These are phyloP conservation scores for Termitomyces sp. DNA, from an alignment of 768 basidiomycete species.

Conservation along the genomic window DNA sequence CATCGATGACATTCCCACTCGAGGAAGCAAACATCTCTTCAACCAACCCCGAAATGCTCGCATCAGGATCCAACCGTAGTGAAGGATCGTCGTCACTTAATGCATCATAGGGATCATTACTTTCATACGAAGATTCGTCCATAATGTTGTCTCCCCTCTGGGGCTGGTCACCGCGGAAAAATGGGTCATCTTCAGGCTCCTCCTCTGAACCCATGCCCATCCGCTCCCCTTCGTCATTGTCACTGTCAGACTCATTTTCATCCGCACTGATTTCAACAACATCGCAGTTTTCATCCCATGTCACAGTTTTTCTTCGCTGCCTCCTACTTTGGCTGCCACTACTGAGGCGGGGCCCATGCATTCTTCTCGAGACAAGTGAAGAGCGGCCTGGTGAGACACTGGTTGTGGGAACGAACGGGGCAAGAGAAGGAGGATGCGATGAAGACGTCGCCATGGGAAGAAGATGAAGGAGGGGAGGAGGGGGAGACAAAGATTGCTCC, in stretches of 20 bases:
- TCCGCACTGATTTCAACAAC: conserved; percentile 76
- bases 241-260: conserved; percentile 24
- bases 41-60: conserved; percentile 67
- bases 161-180: conserved; percentile 29
- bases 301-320: conserved; percentile 70
- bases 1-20: conserved; percentile 16
- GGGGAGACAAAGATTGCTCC: conserved; percentile 13
- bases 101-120: conserved; percentile 35
- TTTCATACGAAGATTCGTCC: conserved; percentile 37
- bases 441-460: conserved; percentile 2
- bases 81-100: conserved; percentile 28
- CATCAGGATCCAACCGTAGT: conserved; percentile 38
- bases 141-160: conserved; percentile 19
- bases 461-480: conserved; percentile 4
- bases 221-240: conserved; percentile 23
- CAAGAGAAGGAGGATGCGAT: conserved; percentile 9
- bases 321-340: conserved; percentile 34
- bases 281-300: conserved; percentile 74
- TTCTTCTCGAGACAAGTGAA: conserved; percentile 63
- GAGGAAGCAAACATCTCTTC: conserved; percentile 58
- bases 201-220: conserved; percentile 20
- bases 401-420: conserved; percentile 19
- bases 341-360: conserved; percentile 70
- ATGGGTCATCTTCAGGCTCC: conserved; percentile 38
- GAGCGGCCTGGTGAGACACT: conserved; percentile 54